Evolutionary conservation across 2,329 filamentous ascomycete genomes (phyloP), one percentile per base, ranked within the genome.

Genomic region (Phyllosticta citriasiana): DNA sequence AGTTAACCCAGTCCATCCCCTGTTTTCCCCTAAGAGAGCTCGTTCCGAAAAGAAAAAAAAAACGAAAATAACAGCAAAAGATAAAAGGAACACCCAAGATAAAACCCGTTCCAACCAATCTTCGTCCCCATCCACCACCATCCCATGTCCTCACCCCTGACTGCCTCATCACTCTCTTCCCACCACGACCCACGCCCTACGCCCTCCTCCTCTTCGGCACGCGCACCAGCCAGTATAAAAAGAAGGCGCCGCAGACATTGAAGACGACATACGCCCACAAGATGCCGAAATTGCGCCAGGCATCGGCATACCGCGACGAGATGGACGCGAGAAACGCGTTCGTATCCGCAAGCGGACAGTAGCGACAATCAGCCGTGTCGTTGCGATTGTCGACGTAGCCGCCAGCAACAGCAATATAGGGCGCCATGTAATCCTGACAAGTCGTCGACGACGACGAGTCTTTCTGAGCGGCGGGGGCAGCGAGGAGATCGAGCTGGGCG

Each of bases 371-470:
- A 0, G 51, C 54, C 1, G 66, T 71, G 8, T 67, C 66, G 19
- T 64, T 53, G 0, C 67, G 66, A 61, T 79, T 71, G 51, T 71
- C 61, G 4, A 76, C 61, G 56, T 74, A 75, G 3, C 75, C 75
- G 0, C 60, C 71, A 9, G 63, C 67, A 0, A 63, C 50, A 0
- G 64, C 52, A 1, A 85, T 81, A 66, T 82, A 88, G 0, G 67
- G 33, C 0, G 64, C 55, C 66, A 90, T 70, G 68, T 88, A 91
- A 14, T 81, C 68, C 0, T 65, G 69, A 68, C 88, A 91, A 0
- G 80, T 87, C n/a, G 19, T n/a, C 3, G 16, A n/a, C 19, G 19
- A 22, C 19, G 19, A 22, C 19, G 19, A 22, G 19, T 22, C 19
- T 1, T 22, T 22, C 1, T 22, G 1, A 22, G 19, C 19, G 25